Conservation (phyloP, 345 rosid species). For the Adansonia digitata region DNA sequence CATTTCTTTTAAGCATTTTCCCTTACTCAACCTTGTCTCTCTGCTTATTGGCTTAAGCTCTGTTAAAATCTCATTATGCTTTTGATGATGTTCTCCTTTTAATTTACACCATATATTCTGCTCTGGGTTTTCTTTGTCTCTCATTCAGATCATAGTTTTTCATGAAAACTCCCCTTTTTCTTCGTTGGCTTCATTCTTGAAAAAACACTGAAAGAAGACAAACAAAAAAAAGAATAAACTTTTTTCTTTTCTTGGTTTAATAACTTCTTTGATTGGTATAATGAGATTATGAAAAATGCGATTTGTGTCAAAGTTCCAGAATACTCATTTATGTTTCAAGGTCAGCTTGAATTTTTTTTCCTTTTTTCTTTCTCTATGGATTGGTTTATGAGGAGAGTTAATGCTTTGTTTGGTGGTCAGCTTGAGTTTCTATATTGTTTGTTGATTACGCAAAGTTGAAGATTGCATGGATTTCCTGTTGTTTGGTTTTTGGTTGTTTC, state of each 20-base stretch:
- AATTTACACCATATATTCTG: conserved; percentile 8
- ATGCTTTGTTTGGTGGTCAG: conserved; percentile 14
- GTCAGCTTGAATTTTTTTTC: conserved; percentile 20
- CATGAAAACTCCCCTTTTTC: background rate
- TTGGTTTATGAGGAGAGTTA: background rate
- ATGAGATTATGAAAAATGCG: conserved; percentile 17
- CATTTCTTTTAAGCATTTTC: too few relatives aligned
- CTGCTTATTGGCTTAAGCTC: background rate
- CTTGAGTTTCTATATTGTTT: background rate
- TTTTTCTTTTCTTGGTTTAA: background rate
- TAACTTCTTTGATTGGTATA: conserved; percentile 10
- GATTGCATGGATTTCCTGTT: conserved; percentile 3
- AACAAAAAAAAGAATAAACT: background rate
- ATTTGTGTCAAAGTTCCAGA: conserved; percentile 19
- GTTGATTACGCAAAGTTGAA: background rate
- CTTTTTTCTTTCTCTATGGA: background rate
- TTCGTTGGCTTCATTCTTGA: background rate
- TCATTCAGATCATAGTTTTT: conserved; percentile 13
- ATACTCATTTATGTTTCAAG: conserved; percentile 14
- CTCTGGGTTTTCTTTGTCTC: conserved; percentile 22
- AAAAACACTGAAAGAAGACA: conserved; percentile 8
- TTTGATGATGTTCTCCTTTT: background rate
- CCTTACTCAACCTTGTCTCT: background rate
- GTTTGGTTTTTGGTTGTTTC: too few relatives aligned
- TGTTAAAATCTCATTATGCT: background rate